These are phyloP conservation scores for Wickerhamia fluorescens DNA, from an alignment of 805 yeast species.

Conservation along the genomic window DNA sequence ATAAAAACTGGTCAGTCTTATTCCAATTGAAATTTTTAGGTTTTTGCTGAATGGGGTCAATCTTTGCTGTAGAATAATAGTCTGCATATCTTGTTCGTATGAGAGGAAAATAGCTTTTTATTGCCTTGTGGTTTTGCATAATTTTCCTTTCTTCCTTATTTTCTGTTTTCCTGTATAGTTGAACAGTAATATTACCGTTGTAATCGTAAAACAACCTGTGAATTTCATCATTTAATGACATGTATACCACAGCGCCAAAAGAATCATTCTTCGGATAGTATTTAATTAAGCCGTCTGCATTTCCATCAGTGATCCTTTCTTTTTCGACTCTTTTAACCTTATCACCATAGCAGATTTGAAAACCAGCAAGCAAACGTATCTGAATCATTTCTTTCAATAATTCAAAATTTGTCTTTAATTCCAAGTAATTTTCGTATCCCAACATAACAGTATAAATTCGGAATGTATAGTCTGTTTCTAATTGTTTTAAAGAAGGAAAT, in stretches of 20 bases:
- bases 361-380: constrained; percentile 75
- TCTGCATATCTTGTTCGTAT: constrained; percentile 77
- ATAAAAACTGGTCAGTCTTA: constrained; percentile 80
- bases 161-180: constrained; percentile 43
- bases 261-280: constrained; percentile 43
- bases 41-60: constrained; percentile 48
- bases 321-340: constrained; percentile 60
- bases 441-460: constrained; percentile 76
- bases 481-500: constrained; percentile 66
- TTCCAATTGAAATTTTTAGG: constrained; percentile 76
- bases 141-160: constrained; percentile 2
- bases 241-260: constrained; percentile 58
- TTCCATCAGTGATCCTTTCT: constrained; percentile 48
- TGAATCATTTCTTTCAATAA: constrained; percentile 84
- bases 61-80: constrained; percentile 49
- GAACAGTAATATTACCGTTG: constrained; percentile 70
- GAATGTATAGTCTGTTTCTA: constrained; percentile 66
- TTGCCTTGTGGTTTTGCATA: constrained; percentile 2
- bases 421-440: constrained; percentile 49
- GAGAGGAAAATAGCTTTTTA: constrained; percentile 22
- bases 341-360: constrained; percentile 79
- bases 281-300: constrained; percentile 47
- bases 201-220: constrained; percentile 75
- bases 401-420: constrained; percentile 45
- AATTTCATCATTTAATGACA: constrained; percentile 75